Base-by-base conservation (phyloP, 164 flowering plant genomes). In the Echeveria elegans region DNA sequence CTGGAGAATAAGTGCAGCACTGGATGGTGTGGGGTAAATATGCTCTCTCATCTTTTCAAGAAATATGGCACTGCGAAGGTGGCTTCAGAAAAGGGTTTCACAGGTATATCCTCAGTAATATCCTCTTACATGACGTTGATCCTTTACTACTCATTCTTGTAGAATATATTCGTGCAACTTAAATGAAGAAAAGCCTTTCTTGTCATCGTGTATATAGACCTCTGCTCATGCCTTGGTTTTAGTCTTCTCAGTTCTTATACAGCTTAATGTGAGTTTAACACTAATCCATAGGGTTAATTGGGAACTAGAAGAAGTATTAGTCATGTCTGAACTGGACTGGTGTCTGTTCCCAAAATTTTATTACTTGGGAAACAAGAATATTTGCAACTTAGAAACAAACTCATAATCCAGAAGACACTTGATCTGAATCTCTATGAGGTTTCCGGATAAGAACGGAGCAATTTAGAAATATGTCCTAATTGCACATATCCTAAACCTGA, bases 11-110 rank as follows among this genome's bases (percentile, higher is more conserved):
- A 26, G 61, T 14, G 61, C 23, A 56, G 32, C 61, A 28, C 12
- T 28, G 61, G 32, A 56, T 56, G 61, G 61, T 28, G 32, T 56
- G 61, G 61, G 61, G 61, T 28, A 56, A 56, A 56, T 56, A 56
- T 56, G 61, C 61, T 28, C 15, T 14, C 14, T 52, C 61, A 28
- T 3, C 61, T 56, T 56, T 28, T 56, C 6, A 19, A 29, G 5
- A 14, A 56, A 2, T 26, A 14, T 11, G 61, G 61, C 61, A 26
- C 23, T 56, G 61, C 32, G 58, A 26, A 43, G 16, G 32, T 56
- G 61, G 19, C 61, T 56, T 10, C 19, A 11, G 32, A 28, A 12
- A 28, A 26, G 32, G 19, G 24, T 56, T 28, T 11, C 31, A 56
- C 26, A 28, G 61, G 32, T 56, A 56, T 56, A 56, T 56, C 61